phyloP scores from a whole-genome alignment of 1,139 yeast genomes.

The Zhuliangozyma blackwelliae region DNA sequence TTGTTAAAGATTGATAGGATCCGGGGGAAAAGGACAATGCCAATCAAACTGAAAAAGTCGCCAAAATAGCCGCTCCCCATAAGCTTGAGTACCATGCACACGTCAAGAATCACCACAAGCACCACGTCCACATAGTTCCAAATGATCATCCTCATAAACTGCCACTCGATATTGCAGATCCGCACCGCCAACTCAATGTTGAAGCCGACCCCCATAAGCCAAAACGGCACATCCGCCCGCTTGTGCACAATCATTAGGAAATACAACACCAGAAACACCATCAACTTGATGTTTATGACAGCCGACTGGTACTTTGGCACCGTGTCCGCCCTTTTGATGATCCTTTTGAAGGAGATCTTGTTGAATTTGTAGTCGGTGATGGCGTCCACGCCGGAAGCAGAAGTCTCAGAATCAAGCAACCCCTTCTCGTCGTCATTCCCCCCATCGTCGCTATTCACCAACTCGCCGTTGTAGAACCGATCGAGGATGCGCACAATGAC shows the following conservation, averaged over 20 bases:
- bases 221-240: conserved; percentile 26
- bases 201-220: conserved; percentile 33
- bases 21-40: conserved; percentile 53
- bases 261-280: conserved; percentile 30
- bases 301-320: conserved; percentile 44
- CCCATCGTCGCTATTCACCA: conserved; percentile 26
- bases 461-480: conserved; percentile 52
- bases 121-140: conserved; percentile 41
- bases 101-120: conserved; percentile 27
- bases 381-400: conserved; percentile 9
- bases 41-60: conserved; percentile 41
- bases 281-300: conserved; percentile 35
- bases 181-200: conserved; percentile 38
- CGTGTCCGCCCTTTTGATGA: conserved; percentile 27
- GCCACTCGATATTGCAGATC: conserved; percentile 39
- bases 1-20: conserved; percentile 52
- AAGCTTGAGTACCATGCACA: conserved; percentile 23
- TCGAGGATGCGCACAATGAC: conserved; percentile 47
- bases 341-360: conserved; percentile 25
- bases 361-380: conserved; percentile 36
- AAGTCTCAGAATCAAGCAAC: conserved; percentile 9
- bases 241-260: conserved; percentile 28
- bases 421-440: conserved; percentile 20
- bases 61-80: conserved; percentile 16
- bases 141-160: conserved; percentile 32